Base-by-base conservation (phyloP, 371 early-diverging fungal species). In the Apophysomyces sp. region DNA sequence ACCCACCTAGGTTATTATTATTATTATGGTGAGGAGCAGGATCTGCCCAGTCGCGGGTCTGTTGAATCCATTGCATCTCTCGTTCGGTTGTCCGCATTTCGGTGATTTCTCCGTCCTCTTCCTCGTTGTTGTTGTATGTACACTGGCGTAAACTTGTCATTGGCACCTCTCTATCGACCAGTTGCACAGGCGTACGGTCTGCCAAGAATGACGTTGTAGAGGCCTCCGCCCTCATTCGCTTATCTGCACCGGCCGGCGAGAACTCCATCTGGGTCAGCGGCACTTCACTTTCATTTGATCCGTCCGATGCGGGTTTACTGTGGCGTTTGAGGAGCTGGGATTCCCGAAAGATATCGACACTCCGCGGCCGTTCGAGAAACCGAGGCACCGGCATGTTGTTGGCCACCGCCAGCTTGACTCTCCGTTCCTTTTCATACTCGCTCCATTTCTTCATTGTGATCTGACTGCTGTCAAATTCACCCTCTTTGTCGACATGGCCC, bases 391-490 rank as follows among this genome's bases (percentile, higher is more conserved):
- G 66, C 55, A 71, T 39, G 53, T 66, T 66, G 37, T 57, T 63
- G 37, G 66, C 66, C 6, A 60, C 16, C 8, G 71, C 71, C 0
- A 61, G 36, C 16, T 58, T 51, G 30, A 62, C 49, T 7, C 66
- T 58, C 0, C 73, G 73, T 28, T 68, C 73, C 44, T 63, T 60
- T 68, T 86, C 86, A 49, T 80, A 92, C 63, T 92, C 92, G 39
- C 85, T 76, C 89, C 89, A 89, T 52, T 84, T 80, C 65, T 85
- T 85, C 89, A 89, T 87, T 26, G 78, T 75, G 51, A 89, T 85
- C 53, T 82, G 73, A 2, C 80, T 79, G 55, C 84, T 79, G 64
- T 89, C 89, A 57, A 89, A 87, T 60, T 81, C 77, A 9, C 89
- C 90, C 26, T 82, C 82, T 61, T 84, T 84, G 24, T 73, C 74